A percentile compares a stretch with the other conserved stretches of the same genome.
Evolutionary conservation across 164 flowering plant genomes (phyloP).

Genomic region (Malania oleifera): DNA sequence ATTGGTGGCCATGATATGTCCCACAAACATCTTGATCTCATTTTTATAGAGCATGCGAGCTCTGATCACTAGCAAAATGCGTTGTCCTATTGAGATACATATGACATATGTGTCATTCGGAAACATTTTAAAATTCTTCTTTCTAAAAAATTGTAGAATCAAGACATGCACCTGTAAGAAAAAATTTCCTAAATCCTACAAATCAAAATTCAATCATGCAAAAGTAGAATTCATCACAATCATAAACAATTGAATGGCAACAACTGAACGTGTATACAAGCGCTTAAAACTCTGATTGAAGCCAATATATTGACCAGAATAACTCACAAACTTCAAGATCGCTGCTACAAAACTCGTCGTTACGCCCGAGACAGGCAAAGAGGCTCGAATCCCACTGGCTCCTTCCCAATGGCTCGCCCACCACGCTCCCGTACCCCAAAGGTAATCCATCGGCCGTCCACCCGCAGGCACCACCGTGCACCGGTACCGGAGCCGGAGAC

Average conservation of each 20-base stretch:
- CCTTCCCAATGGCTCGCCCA: constrained; percentile 62
- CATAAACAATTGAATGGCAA: too few species aligned
- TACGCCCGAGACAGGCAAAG: constrained; percentile 70
- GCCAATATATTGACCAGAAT: neutral
- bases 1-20: too few species aligned
- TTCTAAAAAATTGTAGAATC: too few species aligned
- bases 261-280: neutral
- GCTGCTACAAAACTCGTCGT: constrained; percentile 90
- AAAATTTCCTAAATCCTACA: neutral
- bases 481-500: neutral
- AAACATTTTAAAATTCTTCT: too few species aligned
- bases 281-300: neutral
- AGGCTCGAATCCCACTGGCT: constrained; percentile 69
- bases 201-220: neutral
- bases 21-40: too few species aligned
- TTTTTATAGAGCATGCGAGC: too few species aligned
- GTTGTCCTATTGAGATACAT: too few species aligned
- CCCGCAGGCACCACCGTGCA: constrained; percentile 8
- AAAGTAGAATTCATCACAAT: too few species aligned
- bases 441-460: constrained; percentile 85
- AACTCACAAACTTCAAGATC: constrained; percentile 97
- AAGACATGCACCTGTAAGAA: too few species aligned
- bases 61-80: too few species aligned
- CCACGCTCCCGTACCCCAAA: constrained; percentile 55
- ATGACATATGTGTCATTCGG: too few species aligned